Evolutionary conservation across 129 eudicot genomes (phyloP), one percentile per base, ranked within the genome.

Genomic region (Heracleum sosnowskyi): DNA sequence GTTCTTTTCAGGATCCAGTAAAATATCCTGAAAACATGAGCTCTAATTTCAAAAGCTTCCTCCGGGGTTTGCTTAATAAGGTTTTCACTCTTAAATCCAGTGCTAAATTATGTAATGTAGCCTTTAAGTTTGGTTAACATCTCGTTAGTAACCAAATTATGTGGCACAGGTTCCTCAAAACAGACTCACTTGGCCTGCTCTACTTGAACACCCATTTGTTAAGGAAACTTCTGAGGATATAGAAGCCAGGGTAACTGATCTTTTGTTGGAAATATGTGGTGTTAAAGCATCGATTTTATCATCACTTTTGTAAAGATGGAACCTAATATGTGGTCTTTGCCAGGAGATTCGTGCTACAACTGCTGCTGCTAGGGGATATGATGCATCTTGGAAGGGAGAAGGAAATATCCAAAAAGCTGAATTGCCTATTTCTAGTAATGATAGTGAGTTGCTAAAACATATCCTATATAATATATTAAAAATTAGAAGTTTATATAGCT

Each of bases 1-100:
- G 49, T 47, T 76, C 13, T 76, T 71, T 57, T 40, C 96, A 96
- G 99, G 99, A 96, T 78, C 96, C 99, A 20, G 97, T 96, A 33
- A 92, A 90, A 82, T 96, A 96, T 77, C 99, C 97, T 55, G 97
- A 92, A 55, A 92, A 78, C 82, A 96, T 96, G 97, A 90, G 99
- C 83, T 77, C 91, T 40, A 89, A 82, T 82, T 96, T 92, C 79
- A 87, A 80, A 86, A 92, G 90, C 86, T 96, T 96, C 86, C 87
- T 96, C 17, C 89, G 83, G 84, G 99, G 99, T 42, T 79, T 96
- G 93, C 92, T 96, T 37, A 96, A 96, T 79, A 96, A 96, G 99
- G 99, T 90, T 77, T 45, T 37, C 47, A 70, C 46, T 13, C 47
- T 63, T 8, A 64, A 74, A 20, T 66, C 81, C n/a, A 11, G 37